Evolutionary conservation across 2,329 filamentous ascomycete species (phyloP), one percentile per base, ranked within the genome.

Genomic region (Xylariales sp.): DNA sequence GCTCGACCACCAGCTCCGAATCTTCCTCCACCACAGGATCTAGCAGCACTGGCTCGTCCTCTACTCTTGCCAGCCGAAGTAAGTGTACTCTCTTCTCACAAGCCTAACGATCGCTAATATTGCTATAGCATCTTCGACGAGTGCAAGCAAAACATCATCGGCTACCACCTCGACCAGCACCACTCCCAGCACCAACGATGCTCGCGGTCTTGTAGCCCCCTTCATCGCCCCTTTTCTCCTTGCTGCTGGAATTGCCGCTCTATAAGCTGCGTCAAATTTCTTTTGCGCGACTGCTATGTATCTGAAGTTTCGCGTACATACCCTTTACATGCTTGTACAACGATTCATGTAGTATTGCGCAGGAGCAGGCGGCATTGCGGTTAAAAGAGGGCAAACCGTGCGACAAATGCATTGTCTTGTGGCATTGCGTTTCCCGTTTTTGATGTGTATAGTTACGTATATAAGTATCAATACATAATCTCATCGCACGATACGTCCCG

Each of bases 171-270:
- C 40, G 16, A 40, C 52, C 37, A 16, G 41, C 16, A 18, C 49
- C 16, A 20, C 50, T 12, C 12, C 43, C 44, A 53, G 52, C 14
- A 44, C 21, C 25, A 60, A 59, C 46, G 55, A 47, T 21, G 58
- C 53, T 35, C 48, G 45, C 36, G 50, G 40, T 37, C 29, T 51
- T 15, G 49, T 45, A 25, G 54, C 54, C 43, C 52, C 57, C 31
- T 43, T 59, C 37, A 38, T 59, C 36, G 55, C 53, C 5, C 52
- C 54, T 15, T 16, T 37, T 11, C 11, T 37, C 12, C 25, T 43
- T 14, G 40, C 34, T 7, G 40, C 31, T 3, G 44, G 31, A 31
- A 5, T 25, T 6, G 44, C 31, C 7, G 34, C 33, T 31, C 16
- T 28, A n/a, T 27, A 41, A 31, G 22, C 6, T 8, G 20, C 18